Percentiles rank a stretch among this genome's conserved stretches.
These are phyloP conservation scores for Orobanche coerulescens DNA, from an alignment of 257 asterid genomes.

Conservation along the genomic window DNA sequence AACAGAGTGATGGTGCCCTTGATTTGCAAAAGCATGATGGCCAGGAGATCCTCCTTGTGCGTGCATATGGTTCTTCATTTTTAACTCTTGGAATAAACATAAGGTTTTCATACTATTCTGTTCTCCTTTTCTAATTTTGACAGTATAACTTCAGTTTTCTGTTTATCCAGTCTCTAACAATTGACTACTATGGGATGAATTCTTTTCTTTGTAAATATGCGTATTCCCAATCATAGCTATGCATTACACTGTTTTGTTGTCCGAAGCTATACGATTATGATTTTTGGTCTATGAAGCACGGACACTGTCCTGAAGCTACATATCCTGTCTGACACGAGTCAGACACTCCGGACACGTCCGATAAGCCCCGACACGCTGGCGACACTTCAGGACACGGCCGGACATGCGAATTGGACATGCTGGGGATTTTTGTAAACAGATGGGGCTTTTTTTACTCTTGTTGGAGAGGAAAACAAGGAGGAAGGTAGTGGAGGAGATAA, in stretches of 20 bases:
- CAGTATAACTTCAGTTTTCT: not conserved
- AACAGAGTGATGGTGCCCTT: conserved; percentile 39
- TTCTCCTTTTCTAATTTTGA: not conserved
- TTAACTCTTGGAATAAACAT: conserved; percentile 92
- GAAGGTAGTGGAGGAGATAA: too few species aligned
- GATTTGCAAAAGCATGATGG: conserved; percentile 54
- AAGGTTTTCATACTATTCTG: conserved; percentile 40
- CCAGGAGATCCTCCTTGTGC: conserved; percentile 68
- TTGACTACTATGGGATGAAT: not conserved
- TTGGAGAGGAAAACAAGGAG: too few species aligned
- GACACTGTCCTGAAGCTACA: too few species aligned
- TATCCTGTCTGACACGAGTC: too few species aligned
- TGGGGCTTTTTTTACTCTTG: too few species aligned
- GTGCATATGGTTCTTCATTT: conserved; percentile 93
- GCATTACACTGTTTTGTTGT: not conserved
- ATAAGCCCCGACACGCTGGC: too few species aligned
- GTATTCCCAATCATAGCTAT: too few species aligned
- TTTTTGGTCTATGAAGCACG: not conserved
- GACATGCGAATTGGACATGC: too few species aligned
- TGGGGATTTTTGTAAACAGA: too few species aligned
- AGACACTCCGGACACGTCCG: too few species aligned
- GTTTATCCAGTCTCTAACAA: not conserved
- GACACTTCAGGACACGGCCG: too few species aligned
- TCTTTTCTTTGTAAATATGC: too few species aligned
- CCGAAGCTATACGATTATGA: not conserved